Conservation (phyloP, 345 rosid genomes). For the Eucalyptus regnans region DNA sequence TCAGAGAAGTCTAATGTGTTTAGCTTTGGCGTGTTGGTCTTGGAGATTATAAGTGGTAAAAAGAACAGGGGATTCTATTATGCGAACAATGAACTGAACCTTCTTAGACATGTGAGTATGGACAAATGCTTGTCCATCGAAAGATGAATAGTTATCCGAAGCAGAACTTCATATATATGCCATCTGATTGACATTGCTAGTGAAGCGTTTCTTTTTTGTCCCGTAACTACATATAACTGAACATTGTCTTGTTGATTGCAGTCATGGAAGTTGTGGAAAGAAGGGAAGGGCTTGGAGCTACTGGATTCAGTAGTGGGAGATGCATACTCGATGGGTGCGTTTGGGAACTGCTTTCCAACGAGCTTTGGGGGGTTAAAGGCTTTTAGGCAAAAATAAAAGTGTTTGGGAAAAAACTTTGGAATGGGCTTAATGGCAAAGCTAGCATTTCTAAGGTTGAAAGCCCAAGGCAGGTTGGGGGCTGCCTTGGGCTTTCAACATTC, state of each 20-base stretch:
- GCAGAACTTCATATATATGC: background rate
- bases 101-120: conserved; percentile 62
- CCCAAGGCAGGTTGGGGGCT: no score
- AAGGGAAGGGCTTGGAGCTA: conserved; percentile 35
- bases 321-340: conserved; percentile 32
- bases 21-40: conserved; percentile 15
- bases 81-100: conserved; percentile 45
- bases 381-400: no score
- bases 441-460: no score
- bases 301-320: conserved; percentile 22
- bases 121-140: background rate
- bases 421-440: no score
- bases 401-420: no score
- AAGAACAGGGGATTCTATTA: conserved; percentile 63
- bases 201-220: background rate
- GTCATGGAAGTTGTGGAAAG: conserved; percentile 68
- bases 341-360: no score
- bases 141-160: background rate
- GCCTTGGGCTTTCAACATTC: no score
- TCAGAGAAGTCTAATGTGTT: no score
- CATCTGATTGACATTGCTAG: background rate
- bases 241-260: background rate
- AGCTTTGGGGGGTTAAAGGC: no score
- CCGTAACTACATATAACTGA: background rate
- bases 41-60: conserved; percentile 56